Evolutionary conservation across 139 green algal species (phyloP), one percentile per base, ranked within the genome.

Genomic region (Chlorella sp.): DNA sequence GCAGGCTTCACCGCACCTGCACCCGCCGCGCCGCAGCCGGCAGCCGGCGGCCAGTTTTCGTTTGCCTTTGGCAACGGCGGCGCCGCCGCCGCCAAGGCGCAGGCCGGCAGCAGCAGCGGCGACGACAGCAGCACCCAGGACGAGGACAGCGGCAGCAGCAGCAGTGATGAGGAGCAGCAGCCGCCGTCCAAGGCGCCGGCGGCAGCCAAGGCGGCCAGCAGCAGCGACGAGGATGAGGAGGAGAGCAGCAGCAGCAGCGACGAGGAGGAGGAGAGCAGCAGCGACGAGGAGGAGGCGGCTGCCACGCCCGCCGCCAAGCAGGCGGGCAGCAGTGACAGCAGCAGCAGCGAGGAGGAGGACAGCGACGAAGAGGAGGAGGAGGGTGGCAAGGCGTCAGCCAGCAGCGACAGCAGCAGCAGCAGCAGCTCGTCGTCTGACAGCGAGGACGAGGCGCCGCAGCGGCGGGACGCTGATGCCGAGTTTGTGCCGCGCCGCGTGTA

Each of bases 401-500:
- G 22, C 56, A 68, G 56, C 80, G 78, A 67, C 84, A 86, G 84
- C 60, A 79, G 78, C 36, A 80, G 54, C 65, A 73, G 60, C 44
- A 58, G 70, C 77, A 81, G 75, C 65, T 82, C 77, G 9, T 83
- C 77, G 0, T 82, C 76, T 7, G 72, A 65, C 36, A 54, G 70
- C 48, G 70, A 81, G 0, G 72, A 73, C 43, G 81, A 81, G 46
- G 70, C 20, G 51, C 30, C 13, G 48, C 56, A 77, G 44, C 58
- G 28, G 36, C 64, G 69, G 54, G 11, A 73, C 43, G 68, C 44
- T 38, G 81, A 82, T 13, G 67, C 22, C 34, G 87, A 83, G 36
- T 88, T 77, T 51, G 68, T 88, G 62, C 70, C 88, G 32, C 54
- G 85, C 0, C 86, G 94, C 82, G 90, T 99, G 46, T 98, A 94